Conservation (phyloP, 1,284 basidiomycete genomes). For the Mycosarcoma maydis region DNA sequence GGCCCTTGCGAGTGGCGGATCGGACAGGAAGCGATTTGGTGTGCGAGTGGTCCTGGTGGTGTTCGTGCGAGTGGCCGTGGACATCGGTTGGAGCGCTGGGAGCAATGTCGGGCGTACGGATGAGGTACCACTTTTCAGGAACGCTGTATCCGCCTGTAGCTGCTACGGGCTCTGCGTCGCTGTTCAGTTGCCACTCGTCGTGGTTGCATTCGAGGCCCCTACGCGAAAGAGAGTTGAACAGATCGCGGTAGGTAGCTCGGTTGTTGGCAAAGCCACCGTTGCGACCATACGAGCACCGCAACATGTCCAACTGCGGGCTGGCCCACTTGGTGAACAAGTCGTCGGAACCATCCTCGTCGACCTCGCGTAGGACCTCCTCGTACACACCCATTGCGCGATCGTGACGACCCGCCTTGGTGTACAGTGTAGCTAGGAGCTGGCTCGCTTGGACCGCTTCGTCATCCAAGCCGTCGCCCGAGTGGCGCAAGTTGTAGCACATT, state of each 20-base stretch:
- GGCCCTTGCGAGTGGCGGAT: not conserved
- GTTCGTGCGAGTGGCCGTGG: not conserved
- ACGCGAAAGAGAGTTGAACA: not conserved
- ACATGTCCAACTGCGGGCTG: not conserved
- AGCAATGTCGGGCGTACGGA: not conserved
- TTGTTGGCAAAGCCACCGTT: not conserved
- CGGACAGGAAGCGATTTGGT: not conserved
- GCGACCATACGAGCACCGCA: not conserved
- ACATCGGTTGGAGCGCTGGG: not conserved
- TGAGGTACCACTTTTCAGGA: not conserved
- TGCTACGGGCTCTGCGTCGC: not conserved
- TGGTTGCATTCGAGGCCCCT: not conserved
- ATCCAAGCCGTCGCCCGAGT: constrained; percentile 7
- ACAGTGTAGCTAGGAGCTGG: not conserved
- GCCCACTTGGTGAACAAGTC: constrained; percentile 1
- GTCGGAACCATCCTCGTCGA: constrained; percentile 1
- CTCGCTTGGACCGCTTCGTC: constrained; percentile 4
- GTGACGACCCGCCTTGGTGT: not conserved
- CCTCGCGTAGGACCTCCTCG: constrained; percentile 7
- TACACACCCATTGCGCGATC: constrained; percentile 1
- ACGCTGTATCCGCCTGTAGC: not conserved
- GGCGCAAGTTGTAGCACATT: constrained; percentile 8
- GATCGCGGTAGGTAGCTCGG: not conserved
- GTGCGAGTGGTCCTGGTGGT: not conserved
- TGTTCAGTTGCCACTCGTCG: not conserved